phyloP scores from a whole-genome alignment of 768 basidiomycete species.

The Russula vinacea region DNA sequence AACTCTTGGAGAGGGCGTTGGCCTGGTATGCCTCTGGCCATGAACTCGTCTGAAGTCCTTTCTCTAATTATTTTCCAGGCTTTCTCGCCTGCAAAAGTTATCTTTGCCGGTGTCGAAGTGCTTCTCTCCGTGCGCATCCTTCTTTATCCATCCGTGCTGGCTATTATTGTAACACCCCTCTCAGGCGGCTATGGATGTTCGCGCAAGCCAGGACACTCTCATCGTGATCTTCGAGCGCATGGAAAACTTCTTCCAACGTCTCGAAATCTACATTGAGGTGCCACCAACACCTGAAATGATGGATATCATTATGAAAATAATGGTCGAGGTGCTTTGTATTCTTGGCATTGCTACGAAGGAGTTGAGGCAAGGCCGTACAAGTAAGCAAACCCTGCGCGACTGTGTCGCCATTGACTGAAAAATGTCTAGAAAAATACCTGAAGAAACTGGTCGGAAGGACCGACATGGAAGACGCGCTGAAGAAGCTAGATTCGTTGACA shows the following conservation, averaged over 20 bases:
- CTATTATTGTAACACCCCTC: background rate
- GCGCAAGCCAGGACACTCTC: background rate
- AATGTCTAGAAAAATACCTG: background rate
- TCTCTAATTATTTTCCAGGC: background rate
- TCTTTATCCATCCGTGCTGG: no score
- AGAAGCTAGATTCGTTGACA: constrained; percentile 2
- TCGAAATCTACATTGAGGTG: constrained; percentile 1
- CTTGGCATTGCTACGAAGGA: constrained; percentile 8
- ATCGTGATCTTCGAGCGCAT: constrained; percentile 9
- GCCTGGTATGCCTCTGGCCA: background rate
- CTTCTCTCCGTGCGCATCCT: background rate
- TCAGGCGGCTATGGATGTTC: constrained; percentile 1
- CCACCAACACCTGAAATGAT: background rate
- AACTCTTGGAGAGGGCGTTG: background rate
- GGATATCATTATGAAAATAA: background rate
- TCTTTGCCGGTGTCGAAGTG: background rate
- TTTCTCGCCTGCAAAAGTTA: background rate
- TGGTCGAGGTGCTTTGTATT: constrained; percentile 12
- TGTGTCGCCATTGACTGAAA: background rate
- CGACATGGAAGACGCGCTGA: background rate
- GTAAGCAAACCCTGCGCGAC: background rate
- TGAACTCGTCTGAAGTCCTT: background rate
- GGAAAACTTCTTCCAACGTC: constrained; percentile 3
- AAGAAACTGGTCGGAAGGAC: background rate
- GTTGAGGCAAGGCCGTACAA: constrained; percentile 34